These are phyloP conservation scores for Aspergillus brasiliensis DNA, from an alignment of 2,329 filamentous ascomycete genomes.

Conservation along the genomic window DNA sequence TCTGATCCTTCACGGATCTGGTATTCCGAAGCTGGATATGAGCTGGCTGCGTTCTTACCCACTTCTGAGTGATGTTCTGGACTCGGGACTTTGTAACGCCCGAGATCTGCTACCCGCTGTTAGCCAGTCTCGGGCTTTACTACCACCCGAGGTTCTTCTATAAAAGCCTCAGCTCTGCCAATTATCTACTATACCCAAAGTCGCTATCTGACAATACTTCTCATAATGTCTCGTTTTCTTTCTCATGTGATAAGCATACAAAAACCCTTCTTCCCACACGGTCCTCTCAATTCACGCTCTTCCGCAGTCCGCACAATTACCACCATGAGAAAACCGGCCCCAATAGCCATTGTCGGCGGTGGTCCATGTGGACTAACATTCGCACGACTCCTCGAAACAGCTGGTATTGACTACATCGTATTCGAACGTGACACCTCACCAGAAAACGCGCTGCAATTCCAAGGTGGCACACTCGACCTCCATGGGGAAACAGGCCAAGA, in stretches of 20 bases:
- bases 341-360: conserved; percentile 25
- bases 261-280: neutral
- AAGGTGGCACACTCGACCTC: conserved; percentile 27
- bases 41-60: no score
- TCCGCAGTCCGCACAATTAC: neutral
- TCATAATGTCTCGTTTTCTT: neutral
- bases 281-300: neutral
- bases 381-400: conserved; percentile 21
- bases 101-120: neutral
- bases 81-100: neutral
- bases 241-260: neutral
- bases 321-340: conserved; percentile 1
- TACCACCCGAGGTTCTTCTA: neutral
- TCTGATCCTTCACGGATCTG: no score
- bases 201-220: neutral
- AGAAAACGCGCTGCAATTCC: neutral
- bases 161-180: neutral
- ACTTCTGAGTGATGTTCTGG: neutral
- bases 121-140: neutral
- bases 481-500: conserved; percentile 22
- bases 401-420: conserved; percentile 21
- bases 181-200: no score
- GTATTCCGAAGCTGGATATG: no score
- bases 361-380: conserved; percentile 25
- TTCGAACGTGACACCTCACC: conserved; percentile 22